Conservation (phyloP, 371 early-diverging fungal genomes). For the Actinomucor elegans region DNA sequence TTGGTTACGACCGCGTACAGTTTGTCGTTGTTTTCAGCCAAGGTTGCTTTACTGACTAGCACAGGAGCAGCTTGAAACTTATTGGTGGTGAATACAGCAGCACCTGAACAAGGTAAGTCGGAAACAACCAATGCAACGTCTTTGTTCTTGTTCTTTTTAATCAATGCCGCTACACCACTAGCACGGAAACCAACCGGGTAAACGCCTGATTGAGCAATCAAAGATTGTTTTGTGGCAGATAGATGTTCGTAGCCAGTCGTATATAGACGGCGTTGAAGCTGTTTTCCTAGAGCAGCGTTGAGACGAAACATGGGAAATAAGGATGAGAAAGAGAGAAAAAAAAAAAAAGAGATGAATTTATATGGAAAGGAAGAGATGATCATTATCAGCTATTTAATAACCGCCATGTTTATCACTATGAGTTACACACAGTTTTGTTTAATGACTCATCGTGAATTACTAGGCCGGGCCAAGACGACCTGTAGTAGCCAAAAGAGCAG, state of each 20-base stretch:
- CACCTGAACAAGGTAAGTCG: constrained; percentile 71
- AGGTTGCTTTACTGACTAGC: constrained; percentile 63
- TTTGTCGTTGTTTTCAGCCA: constrained; percentile 49
- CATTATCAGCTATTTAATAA: too few species aligned
- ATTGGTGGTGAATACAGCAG: constrained; percentile 93
- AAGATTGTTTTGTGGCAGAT: constrained; percentile 38
- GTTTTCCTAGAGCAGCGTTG: neutral
- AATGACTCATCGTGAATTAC: too few species aligned
- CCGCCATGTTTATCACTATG: too few species aligned
- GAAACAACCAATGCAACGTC: constrained; percentile 87
- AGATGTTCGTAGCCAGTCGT: constrained; percentile 31
- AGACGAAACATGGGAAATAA: constrained; percentile 17
- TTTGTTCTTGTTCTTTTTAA: constrained; percentile 78
- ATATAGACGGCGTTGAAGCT: constrained; percentile 11
- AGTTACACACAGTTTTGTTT: too few species aligned
- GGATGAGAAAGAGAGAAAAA: neutral
- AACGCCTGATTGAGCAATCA: constrained; percentile 51
- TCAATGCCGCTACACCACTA: constrained; percentile 71
- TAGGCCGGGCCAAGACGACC: too few species aligned
- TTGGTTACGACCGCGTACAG: constrained; percentile 81
- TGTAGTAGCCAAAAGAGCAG: too few species aligned
- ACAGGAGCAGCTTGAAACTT: constrained; percentile 94
- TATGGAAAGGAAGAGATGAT: too few species aligned
- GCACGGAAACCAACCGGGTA: constrained; percentile 87
- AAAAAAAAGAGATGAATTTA: neutral